Evolutionary conservation across 352 stramenopile genomes (phyloP), one percentile per base, ranked within the genome.

Genomic region (Pythium aphanidermatum): DNA sequence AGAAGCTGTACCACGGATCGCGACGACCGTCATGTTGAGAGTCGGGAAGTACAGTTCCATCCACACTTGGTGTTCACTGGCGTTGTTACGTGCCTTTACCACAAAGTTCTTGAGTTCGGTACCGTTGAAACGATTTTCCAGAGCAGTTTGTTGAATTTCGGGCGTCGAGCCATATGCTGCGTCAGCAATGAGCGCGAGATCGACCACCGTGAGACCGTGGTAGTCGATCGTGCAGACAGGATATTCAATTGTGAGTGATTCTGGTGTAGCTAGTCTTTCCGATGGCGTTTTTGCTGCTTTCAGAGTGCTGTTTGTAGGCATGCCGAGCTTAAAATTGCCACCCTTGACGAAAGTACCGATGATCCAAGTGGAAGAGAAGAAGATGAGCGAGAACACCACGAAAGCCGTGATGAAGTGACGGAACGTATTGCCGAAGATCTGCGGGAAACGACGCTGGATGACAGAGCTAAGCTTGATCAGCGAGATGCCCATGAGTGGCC

Each of bases 331-430:
- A 47, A 94, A 94, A 55, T 91, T 74, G 12, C 75, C 79, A 24
- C 79, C 82, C 36, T 86, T 61, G n/a, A 94, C 77, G 44, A 94
- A 94, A 17, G 79, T 94, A 31, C 82, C 82, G 23, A 94, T 65
- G n/a, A 72, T 77, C 74, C 79, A 94, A 35, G 79, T 85, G 13
- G 79, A 90, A 39, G 82, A 86, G 56, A 94, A 94, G 56, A 94
- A 94, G 7, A 92, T 63, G 38, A 92, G 91, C 28, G 79, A 92
- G 7, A 94, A 34, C 31, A 91, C 58, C 5, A 94, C 77, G 45
- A 94, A 92, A 23, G 69, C 66, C 17, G 75, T 88, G 63, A 94
- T 89, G 42, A 94, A 94, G 13, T 74, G 80, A 51, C 83, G 83
- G 66, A 94, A 94, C 2, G 82, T 82, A 19, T 70, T 58, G n/a